Conservation (phyloP, 2,329 filamentous ascomycete genomes). For the Aspergillus bombycis region DNA sequence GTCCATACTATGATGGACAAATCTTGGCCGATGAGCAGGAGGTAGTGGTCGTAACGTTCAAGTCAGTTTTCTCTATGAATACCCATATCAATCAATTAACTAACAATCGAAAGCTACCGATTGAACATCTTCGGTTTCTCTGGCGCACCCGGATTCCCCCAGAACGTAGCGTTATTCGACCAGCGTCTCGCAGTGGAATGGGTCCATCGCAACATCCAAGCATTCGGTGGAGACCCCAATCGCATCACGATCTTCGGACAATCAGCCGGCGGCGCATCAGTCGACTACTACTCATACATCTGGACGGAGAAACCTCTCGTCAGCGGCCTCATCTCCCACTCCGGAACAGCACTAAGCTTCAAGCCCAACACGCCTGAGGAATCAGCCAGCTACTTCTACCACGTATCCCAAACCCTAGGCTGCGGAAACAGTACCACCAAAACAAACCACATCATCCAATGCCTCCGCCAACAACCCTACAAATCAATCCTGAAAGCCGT, state of each 20-base stretch:
- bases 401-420: slow-evolving; percentile 43
- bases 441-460: slow-evolving; percentile 34
- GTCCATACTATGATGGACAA: slow-evolving; percentile 42
- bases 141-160: slow-evolving; percentile 31
- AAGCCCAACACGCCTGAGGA: slow-evolving; percentile 40
- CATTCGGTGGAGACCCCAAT: slow-evolving; percentile 55
- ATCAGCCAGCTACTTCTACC: slow-evolving; percentile 48
- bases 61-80: slow-evolving; percentile 20
- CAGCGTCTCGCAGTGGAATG: slow-evolving; percentile 58
- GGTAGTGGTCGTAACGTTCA: slow-evolving; percentile 48
- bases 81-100: neutral
- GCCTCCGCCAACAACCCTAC: slow-evolving; percentile 44
- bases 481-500: slow-evolving; percentile 43
- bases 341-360: slow-evolving; percentile 49
- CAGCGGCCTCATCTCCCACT: slow-evolving; percentile 41
- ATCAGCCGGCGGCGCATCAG: slow-evolving; percentile 42
- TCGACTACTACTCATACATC: slow-evolving; percentile 37
- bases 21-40: slow-evolving; percentile 41
- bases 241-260: slow-evolving; percentile 54
- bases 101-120: slow-evolving; percentile 31
- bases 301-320: slow-evolving; percentile 42
- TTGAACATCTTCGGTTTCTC: slow-evolving; percentile 50
- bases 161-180: slow-evolving; percentile 57
- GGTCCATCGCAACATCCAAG: slow-evolving; percentile 53
- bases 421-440: slow-evolving; percentile 36